phyloP scores from a whole-genome alignment of 345 rosid genomes.

The Eucalyptus pauciflora region DNA sequence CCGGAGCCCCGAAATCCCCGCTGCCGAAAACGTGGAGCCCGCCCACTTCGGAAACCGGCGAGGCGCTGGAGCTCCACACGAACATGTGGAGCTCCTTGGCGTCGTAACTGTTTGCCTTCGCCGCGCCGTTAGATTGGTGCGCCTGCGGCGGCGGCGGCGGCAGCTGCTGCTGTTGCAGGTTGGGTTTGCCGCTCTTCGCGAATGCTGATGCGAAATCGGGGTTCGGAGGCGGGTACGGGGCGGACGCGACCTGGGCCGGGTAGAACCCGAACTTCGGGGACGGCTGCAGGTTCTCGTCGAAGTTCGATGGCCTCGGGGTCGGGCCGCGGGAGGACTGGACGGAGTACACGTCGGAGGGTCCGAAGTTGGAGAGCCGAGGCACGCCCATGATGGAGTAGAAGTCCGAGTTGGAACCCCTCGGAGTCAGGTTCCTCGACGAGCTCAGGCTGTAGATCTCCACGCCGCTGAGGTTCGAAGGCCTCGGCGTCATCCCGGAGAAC shows the following conservation, averaged over 20 bases:
- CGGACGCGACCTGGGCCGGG: constrained; percentile 45
- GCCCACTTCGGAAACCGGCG: constrained; percentile 78
- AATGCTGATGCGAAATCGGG: constrained; percentile 53
- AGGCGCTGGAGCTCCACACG: constrained; percentile 94
- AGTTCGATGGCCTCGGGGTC: constrained; percentile 73
- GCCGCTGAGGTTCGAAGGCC: constrained; percentile 86
- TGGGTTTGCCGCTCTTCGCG: constrained; percentile 4
- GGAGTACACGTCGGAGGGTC: constrained; percentile 69
- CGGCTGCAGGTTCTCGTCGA: constrained; percentile 53
- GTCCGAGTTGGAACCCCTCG: constrained; percentile 86
- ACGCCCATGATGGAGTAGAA: constrained; percentile 84
- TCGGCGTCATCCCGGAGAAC: constrained; percentile 54
- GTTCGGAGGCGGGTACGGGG: constrained; percentile 81
- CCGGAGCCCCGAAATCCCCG: constrained; percentile 36
- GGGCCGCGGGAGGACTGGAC: constrained; percentile 85
- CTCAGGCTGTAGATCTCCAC: constrained; percentile 89
- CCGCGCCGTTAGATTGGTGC: not conserved
- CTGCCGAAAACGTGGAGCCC: constrained; percentile 69
- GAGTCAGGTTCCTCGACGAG: constrained; percentile 73
- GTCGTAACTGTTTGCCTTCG: constrained; percentile 45
- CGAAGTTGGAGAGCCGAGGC: constrained; percentile 70
- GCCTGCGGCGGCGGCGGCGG: not conserved
- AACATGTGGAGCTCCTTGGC: constrained; percentile 97
- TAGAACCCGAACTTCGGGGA: constrained; percentile 76
- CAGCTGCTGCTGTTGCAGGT: constrained; percentile 9